Evolutionary conservation across 2,329 filamentous ascomycete genomes (phyloP), one percentile per base, ranked within the genome.

Genomic region (Penicillium sp.): DNA sequence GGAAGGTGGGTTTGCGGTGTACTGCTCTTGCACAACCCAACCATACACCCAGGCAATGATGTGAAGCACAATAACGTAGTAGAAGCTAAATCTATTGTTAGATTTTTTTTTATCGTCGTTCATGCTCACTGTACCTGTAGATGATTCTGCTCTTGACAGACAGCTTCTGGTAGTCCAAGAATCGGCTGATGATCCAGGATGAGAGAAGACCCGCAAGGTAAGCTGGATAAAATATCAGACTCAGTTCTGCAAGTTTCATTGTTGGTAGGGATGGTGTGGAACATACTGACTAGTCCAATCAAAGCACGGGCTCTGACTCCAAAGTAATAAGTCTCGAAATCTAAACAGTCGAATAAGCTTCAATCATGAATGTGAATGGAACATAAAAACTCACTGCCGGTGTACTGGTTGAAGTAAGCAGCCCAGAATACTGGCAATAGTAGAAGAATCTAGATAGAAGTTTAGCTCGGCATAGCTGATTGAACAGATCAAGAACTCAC

Each of bases 11-110:
- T 68, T 74, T 1, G 71, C 67, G 0, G 78, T 81, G 67, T 79
- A 82, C 53, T 81, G 78, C 60, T 81, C 79, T 63, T 83, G 79
- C 6, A 83, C 70, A 5, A 83, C 77, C 82, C 80, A 83, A 11
- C 70, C 80, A 58, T 83, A 83, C 3, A 78, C 69, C 81, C 81
- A 84, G 1, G 80, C 75, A 21, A 79, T 61, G 21, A 82, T 52
- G 59, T 84, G 80, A 56, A 75, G 59, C 11, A 72, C 59, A 5
- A 80, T 67, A 5, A 81, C 74, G 43, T 79, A 82, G 64, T 73
- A 82, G 61, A 79, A 83, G 11, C 66, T 69, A n/a, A 1, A 13
- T 14, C 14, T 1, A 7, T 8, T 7, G 21, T 53, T 21, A 53
- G 16, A 5, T 52, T 5, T 13, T 9, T 29, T 27, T 2, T 14